phyloP scores from a whole-genome alignment of 306 rosid species.

The Clitoria ternatea region DNA sequence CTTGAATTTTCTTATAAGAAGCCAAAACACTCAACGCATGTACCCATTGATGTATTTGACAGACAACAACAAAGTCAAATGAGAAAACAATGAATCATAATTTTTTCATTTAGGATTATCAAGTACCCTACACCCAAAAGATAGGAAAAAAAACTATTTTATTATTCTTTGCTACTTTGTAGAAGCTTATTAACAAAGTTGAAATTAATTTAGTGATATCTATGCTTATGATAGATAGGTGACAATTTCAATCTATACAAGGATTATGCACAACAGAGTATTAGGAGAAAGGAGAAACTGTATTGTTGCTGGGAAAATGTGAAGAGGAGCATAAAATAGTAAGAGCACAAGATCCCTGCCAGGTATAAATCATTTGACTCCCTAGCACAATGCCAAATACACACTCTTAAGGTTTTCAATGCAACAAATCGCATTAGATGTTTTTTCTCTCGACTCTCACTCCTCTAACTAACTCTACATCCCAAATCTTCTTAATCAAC shows the following conservation, averaged over 20 bases:
- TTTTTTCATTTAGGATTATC: neutral
- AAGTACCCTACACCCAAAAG: neutral
- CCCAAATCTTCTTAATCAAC: neutral
- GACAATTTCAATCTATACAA: too few relatives aligned
- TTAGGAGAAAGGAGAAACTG: neutral
- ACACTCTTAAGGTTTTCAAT: neutral
- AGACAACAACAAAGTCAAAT: neutral
- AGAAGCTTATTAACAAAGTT: conserved; percentile 1
- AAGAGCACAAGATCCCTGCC: neutral
- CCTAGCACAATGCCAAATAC: neutral
- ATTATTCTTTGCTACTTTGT: neutral
- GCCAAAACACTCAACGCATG: neutral
- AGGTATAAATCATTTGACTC: neutral
- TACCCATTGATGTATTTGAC: neutral
- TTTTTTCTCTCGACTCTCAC: neutral
- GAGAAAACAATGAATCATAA: neutral
- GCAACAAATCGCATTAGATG: neutral
- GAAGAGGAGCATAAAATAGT: neutral
- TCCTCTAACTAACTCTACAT: neutral
- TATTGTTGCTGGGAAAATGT: neutral
- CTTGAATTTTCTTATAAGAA: neutral
- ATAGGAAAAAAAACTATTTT: neutral
- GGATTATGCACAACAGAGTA: neutral
- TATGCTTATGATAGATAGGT: neutral
- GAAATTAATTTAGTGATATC: neutral